Conservation (phyloP, 306 rosid genomes). For the Citrullus mucosospermus region DNA sequence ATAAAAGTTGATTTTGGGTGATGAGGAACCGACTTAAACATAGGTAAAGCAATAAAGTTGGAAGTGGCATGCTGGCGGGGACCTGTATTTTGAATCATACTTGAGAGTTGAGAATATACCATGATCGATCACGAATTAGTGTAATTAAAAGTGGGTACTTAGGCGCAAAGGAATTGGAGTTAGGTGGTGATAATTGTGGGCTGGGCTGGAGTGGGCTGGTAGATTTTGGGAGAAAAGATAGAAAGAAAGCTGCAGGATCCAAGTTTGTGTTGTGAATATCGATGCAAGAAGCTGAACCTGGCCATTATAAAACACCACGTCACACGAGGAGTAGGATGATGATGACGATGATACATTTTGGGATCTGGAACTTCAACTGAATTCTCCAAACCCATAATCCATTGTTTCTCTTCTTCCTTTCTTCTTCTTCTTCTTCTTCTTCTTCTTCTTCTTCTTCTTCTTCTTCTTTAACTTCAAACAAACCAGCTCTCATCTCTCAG, state of each 20-base stretch:
- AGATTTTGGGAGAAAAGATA: background rate
- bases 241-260: background rate
- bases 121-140: background rate
- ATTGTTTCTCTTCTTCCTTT: background rate
- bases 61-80: background rate
- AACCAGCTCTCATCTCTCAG: background rate
- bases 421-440: background rate
- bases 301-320: background rate
- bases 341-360: background rate
- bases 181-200: too few relatives aligned
- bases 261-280: background rate
- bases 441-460: background rate
- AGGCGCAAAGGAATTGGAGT: background rate
- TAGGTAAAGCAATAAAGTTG: background rate
- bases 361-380: background rate
- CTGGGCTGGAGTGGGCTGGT: too few relatives aligned
- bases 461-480: background rate
- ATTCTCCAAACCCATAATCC: background rate
- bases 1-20: background rate
- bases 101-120: background rate
- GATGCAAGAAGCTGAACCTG: background rate
- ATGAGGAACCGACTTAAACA: background rate
- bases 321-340: background rate
- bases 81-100: background rate
- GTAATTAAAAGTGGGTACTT: background rate